A percentile compares a stretch with the other conserved stretches of the same genome.
These are phyloP conservation scores for Ciborinia camelliae DNA, from an alignment of 2,329 filamentous ascomycete genomes.

Conservation along the genomic window DNA sequence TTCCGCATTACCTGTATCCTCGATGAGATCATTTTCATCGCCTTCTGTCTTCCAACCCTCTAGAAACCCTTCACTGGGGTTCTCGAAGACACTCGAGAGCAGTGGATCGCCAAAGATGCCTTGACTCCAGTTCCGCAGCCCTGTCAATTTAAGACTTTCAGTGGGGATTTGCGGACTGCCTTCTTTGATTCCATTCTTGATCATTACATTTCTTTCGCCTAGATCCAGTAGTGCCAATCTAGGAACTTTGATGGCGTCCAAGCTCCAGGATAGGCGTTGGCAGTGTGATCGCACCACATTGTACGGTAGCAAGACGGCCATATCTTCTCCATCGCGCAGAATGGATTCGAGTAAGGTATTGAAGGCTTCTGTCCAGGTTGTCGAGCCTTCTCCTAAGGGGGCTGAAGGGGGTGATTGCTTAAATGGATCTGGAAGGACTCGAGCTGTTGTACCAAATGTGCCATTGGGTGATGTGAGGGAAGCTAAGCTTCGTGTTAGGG, in stretches of 20 bases:
- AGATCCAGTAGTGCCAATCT: constrained; percentile 54
- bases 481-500: constrained; percentile 32
- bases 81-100: constrained; percentile 49
- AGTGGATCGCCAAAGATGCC: constrained; percentile 59
- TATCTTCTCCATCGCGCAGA: constrained; percentile 58
- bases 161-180: constrained; percentile 16
- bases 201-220: constrained; percentile 49
- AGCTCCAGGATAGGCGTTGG: constrained; percentile 45
- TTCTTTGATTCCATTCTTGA: constrained; percentile 33
- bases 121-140: constrained; percentile 57
- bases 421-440: constrained; percentile 30
- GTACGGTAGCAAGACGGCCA: constrained; percentile 57
- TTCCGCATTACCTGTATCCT: constrained; percentile 44
- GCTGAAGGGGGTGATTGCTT: constrained; percentile 14
- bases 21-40: constrained; percentile 39
- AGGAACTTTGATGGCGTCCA: constrained; percentile 52
- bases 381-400: constrained; percentile 32
- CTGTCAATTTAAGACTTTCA: constrained; percentile 41
- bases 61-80: constrained; percentile 46
- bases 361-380: constrained; percentile 56
- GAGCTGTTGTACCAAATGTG: constrained; percentile 33
- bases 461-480: constrained; percentile 32
- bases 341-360: constrained; percentile 53
- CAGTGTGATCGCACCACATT: constrained; percentile 52
- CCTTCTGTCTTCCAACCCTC: constrained; percentile 41